Percentiles rank a stretch among this genome's conserved stretches.
These are phyloP conservation scores for Pseudonitzschia multistriata DNA, from an alignment of 108 stramenopile genomes.

Conservation along the genomic window DNA sequence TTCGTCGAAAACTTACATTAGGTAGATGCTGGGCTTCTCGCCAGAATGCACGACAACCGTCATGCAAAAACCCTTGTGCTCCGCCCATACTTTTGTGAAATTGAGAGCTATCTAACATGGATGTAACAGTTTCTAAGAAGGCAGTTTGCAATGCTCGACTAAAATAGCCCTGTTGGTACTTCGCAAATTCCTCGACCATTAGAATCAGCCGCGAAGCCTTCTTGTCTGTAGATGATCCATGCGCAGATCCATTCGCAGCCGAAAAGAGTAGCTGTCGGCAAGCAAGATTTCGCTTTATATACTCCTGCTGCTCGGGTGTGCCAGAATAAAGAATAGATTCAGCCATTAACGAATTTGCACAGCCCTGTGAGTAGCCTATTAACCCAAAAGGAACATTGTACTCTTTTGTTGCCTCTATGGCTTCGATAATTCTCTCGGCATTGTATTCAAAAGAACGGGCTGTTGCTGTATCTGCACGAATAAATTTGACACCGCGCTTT, in stretches of 20 bases:
- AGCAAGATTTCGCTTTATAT: constrained; percentile 51
- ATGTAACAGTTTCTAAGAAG: constrained; percentile 61
- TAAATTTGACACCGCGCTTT: constrained; percentile 62
- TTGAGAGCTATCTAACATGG: constrained; percentile 65
- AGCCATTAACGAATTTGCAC: constrained; percentile 81
- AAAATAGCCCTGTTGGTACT: constrained; percentile 86
- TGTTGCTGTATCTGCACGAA: constrained; percentile 85
- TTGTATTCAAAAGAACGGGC: constrained; percentile 85
- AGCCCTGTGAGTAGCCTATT: constrained; percentile 87
- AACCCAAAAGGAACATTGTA: constrained; percentile 63
- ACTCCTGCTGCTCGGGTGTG: constrained; percentile 71
- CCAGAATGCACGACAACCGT: constrained; percentile 81
- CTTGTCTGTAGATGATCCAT: constrained; percentile 76
- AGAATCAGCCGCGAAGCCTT: constrained; percentile 78
- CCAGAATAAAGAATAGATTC: constrained; percentile 78
- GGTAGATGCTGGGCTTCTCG: constrained; percentile 81
- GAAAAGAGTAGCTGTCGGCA: constrained; percentile 84
- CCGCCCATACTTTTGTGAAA: constrained; percentile 88
- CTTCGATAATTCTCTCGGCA: constrained; percentile 73
- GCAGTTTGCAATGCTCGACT: constrained; percentile 72
- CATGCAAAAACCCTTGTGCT: constrained; percentile 66
- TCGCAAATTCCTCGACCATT: constrained; percentile 74
- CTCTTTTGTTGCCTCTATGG: constrained; percentile 25
- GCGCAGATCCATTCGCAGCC: constrained; percentile 86
- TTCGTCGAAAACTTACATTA: constrained; percentile 27